Conservation (phyloP, 768 basidiomycete species). For the Sutorius australiensis region DNA sequence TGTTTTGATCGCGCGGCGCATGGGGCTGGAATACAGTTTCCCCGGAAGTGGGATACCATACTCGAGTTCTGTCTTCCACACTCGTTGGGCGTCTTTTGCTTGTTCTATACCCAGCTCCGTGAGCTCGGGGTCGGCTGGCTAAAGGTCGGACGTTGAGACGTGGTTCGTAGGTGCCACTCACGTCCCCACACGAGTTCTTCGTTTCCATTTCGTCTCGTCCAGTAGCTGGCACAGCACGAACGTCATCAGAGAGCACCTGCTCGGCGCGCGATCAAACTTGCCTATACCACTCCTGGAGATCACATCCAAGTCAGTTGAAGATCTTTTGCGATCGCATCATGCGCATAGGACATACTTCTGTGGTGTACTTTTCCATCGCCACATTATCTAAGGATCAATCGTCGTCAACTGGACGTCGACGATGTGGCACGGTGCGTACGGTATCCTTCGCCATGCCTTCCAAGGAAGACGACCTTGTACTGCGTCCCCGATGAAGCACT, state of each 20-base stretch:
- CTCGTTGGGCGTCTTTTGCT: slow-evolving; percentile 41
- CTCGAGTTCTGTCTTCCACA: slow-evolving; percentile 48
- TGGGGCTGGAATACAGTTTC: slow-evolving; percentile 57
- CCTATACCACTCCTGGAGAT: slow-evolving; percentile 54
- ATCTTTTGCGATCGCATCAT: neutral
- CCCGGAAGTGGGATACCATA: slow-evolving; percentile 47
- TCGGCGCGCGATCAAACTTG: slow-evolving; percentile 26
- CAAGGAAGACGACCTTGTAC: slow-evolving; percentile 64
- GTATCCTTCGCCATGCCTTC: slow-evolving; percentile 70
- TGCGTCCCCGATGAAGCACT: slow-evolving; percentile 34
- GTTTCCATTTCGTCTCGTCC: slow-evolving; percentile 59
- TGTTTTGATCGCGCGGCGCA: slow-evolving; percentile 59
- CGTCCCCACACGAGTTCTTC: slow-evolving; percentile 72
- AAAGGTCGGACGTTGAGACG: neutral
- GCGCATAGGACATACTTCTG: slow-evolving; percentile 27
- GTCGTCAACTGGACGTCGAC: slow-evolving; percentile 36
- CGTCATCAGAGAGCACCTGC: neutral
- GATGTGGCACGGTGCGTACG: slow-evolving; percentile 41
- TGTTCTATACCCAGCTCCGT: slow-evolving; percentile 56
- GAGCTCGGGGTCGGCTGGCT: slow-evolving; percentile 60
- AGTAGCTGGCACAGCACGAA: slow-evolving; percentile 42
- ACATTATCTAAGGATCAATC: slow-evolving; percentile 58
- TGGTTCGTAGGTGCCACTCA: slow-evolving; percentile 33
- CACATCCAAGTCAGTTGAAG: neutral
- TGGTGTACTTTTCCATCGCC: slow-evolving; percentile 62